Percentiles rank a stretch among this genome's conserved stretches.
These are phyloP conservation scores for Starmera caribaea DNA, from an alignment of 805 yeast species.

Conservation along the genomic window DNA sequence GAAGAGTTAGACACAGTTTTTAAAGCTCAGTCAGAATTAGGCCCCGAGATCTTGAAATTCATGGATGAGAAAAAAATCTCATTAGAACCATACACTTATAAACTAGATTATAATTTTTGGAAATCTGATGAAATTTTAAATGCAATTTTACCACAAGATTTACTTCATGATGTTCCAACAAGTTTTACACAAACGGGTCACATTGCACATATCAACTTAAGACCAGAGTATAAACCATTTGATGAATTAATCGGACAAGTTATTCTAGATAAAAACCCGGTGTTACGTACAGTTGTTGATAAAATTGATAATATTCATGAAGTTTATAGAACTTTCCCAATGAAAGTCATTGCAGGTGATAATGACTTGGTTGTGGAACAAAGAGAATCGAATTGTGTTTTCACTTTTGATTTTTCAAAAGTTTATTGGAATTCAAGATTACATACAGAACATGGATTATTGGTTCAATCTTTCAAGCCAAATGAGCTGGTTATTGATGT, in stretches of 20 bases:
- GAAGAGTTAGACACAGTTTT: constrained; percentile 35
- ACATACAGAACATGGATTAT: constrained; percentile 85
- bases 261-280: constrained; percentile 67
- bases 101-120: constrained; percentile 74
- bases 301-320: constrained; percentile 83
- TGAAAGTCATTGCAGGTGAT: constrained; percentile 90
- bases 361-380: constrained; percentile 72
- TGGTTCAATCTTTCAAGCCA: constrained; percentile 48
- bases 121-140: constrained; percentile 76
- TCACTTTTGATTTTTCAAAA: constrained; percentile 80
- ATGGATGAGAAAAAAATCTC: constrained; percentile 38
- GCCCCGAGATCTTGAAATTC: constrained; percentile 32
- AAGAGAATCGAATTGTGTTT: constrained; percentile 76
- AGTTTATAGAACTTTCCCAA: constrained; percentile 81
- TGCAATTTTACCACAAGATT: constrained; percentile 65
- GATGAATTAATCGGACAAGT: constrained; percentile 81
- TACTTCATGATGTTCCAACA: constrained; percentile 68
- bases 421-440: constrained; percentile 97
- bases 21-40: constrained; percentile 28
- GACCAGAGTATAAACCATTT: constrained; percentile 78
- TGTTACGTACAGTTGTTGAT: constrained; percentile 82
- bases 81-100: constrained; percentile 43
- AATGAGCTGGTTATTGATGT: constrained; percentile 87
- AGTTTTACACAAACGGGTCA: constrained; percentile 94
- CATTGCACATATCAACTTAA: constrained; percentile 82